Base-by-base conservation (phyloP, 805 yeast genomes). In the Saccharomycopsis sp. region DNA sequence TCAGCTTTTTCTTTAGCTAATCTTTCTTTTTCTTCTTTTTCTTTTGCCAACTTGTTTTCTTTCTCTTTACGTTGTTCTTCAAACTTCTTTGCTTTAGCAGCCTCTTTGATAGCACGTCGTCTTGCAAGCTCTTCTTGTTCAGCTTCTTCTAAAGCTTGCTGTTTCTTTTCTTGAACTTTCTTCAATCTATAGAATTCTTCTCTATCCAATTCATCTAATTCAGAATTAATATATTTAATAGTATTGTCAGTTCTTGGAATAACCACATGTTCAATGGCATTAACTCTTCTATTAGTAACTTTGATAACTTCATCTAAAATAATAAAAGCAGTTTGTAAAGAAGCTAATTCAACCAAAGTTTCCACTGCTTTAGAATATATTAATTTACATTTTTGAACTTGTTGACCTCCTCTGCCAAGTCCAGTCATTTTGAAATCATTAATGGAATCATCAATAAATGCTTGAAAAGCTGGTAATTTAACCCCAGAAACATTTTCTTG, bases 401-500 rank as follows among this genome's bases (percentile, higher is more conserved):
- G 97, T 63, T 89, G 97, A 49, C 98, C 97, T 63, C 98, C 98
- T 60, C 96, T 74, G 38, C 98, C 98, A 51, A 89, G 70, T 52
- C 98, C 98, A 4, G 97, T 89, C 75, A 89, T 69, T 60, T 85
- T 85, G 70, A 89, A 89, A 57, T 92, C 98, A 55, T 89, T 89
- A 58, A 85, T 83, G 9, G 76, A 75, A 48, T 83, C 86, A 55
- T 87, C 83, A 46, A 86, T 74, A 50, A 72, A 80, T 21, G 88
- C 75, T 54, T 88, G 96, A 52, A 89, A 92, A 46, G 88, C 86
- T 19, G 98, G 97, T 54, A 89, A 70, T 54, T 79, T 77, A 29
- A 89, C 98, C 63, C 98, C 98, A 48, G 94, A 79, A 32, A 89
- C 97, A 62, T 89, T 89, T 58, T 89, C 98, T 59, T 88, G 96